A percentile compares a stretch with the other conserved stretches of the same genome.
Evolutionary conservation across 768 basidiomycete species (phyloP).

Genomic region (Dioszegia hungarica): DNA sequence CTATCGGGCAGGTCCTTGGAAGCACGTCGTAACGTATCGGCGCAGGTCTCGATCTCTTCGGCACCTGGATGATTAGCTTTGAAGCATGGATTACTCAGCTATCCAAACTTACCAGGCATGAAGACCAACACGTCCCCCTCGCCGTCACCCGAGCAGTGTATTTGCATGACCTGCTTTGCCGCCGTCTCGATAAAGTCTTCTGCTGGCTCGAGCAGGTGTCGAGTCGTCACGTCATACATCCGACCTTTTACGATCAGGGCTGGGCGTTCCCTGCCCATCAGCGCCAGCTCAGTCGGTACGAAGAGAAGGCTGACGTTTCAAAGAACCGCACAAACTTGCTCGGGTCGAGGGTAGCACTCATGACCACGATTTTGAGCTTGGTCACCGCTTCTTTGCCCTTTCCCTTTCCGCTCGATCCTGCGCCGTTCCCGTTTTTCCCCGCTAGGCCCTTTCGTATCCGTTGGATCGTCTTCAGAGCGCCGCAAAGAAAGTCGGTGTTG

Average conservation of each 20-base stretch:
- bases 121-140: conserved; percentile 87
- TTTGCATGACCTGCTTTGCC: conserved; percentile 83
- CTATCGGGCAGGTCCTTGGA: conserved; percentile 62
- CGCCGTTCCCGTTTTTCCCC: conserved; percentile 44
- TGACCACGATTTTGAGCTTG: conserved; percentile 85
- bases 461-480: conserved; percentile 79
- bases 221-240: conserved; percentile 82
- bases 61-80: conserved; percentile 59
- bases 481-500: conserved; percentile 87
- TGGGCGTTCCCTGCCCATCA: conserved; percentile 20
- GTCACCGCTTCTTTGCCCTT: conserved; percentile 52
- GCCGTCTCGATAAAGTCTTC: conserved; percentile 83
- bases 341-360: conserved; percentile 97
- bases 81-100: neutral
- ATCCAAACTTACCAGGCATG: conserved; percentile 62
- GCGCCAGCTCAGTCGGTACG: neutral
- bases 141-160: conserved; percentile 66
- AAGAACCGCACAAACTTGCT: conserved; percentile 90
- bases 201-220: conserved; percentile 64
- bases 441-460: conserved; percentile 56
- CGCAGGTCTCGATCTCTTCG: conserved; percentile 89
- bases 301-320: conserved; percentile 58
- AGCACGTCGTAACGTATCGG: conserved; percentile 64
- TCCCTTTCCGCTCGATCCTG: conserved; percentile 27
- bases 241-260: conserved; percentile 89